Evolutionary conservation across 192 early-diverging fungal species (phyloP).

Genomic region (Backusella parvicylindrica): DNA sequence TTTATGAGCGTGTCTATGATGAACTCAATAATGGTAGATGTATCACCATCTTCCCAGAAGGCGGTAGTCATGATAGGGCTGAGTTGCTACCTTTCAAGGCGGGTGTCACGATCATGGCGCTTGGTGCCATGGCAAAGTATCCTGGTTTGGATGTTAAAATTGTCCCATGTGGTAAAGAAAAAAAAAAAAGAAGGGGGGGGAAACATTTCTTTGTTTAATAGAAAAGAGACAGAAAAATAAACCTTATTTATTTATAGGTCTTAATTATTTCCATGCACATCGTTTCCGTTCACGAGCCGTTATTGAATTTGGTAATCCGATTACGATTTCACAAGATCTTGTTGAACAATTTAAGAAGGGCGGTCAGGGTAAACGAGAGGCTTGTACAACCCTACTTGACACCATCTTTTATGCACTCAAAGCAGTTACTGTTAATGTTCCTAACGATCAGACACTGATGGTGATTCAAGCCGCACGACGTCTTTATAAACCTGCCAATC

Average conservation of each 20-base stretch:
- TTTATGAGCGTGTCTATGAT: constrained; percentile 80
- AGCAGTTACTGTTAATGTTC: constrained; percentile 87
- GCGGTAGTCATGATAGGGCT: constrained; percentile 94
- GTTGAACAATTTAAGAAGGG: constrained; percentile 83
- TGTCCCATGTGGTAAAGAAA: constrained; percentile 65
- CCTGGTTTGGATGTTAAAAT: constrained; percentile 87
- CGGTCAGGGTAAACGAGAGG: constrained; percentile 80
- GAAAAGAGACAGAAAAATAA: background rate
- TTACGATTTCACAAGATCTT: constrained; percentile 71
- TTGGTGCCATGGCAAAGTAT: constrained; percentile 86
- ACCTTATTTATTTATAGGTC: constrained; percentile 32
- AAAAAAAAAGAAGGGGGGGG: background rate
- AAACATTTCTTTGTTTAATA: no score
- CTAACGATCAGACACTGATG: constrained; percentile 92
- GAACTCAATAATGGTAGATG: constrained; percentile 69
- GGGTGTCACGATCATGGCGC: constrained; percentile 78
- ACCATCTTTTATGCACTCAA: constrained; percentile 76
- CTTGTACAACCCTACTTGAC: constrained; percentile 75
- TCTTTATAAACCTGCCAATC: constrained; percentile 85
- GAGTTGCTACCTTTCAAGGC: constrained; percentile 89
- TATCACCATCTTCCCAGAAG: constrained; percentile 98
- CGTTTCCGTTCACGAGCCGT: constrained; percentile 96
- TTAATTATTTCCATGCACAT: constrained; percentile 96
- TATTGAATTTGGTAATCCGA: constrained; percentile 93
- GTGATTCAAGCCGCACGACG: constrained; percentile 94